Base-by-base conservation (phyloP, 1,284 basidiomycete species). In the Ganoderma meredithae region DNA sequence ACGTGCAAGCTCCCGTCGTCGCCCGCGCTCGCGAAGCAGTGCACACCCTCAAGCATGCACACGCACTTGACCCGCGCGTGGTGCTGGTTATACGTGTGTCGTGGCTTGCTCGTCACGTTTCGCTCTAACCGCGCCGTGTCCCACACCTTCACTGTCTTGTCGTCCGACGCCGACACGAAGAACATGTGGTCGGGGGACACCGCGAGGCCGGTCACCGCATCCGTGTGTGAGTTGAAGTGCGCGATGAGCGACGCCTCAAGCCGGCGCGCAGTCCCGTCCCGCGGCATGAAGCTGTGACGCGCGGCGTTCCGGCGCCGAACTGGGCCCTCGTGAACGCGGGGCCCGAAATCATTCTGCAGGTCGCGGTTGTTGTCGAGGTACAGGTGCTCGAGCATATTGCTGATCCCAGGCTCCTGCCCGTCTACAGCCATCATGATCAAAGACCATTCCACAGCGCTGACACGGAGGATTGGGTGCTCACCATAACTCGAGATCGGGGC, bases 121-220 rank as follows among this genome's bases (percentile, higher is more conserved):
- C 93, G 86, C 75, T 95, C 94, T 44, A 95, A 80, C 10, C 92
- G 85, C 7, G 91, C 88, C 0, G 92, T 88, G 75, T 95, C 94
- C 94, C 94, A 95, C 7, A 95, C 85, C 76, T 94, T 93, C 70
- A 97, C 87, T 0, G 90, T 92, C 72, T 91, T 90, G 76, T 98
- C 96, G 71, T 94, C 90, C 1, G 95, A 97, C 0, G 91, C 88
- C 0, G 96, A 94, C 1, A 95, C 92, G 75, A 99, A 99, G 84
- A 98, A 99, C 72, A 91, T 82, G 72, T 98, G 95, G 77, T 99
- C 98, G 0, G 96, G 95, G 1, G 97, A 93, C 12, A 97, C 94
- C 0, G 92, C 92, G 19, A 99, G 83, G 1, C 90, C 87, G 0
- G 92, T 95, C 69, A 99, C 85, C 0, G 89, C 85, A 19, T 91